These are phyloP conservation scores for Sclerotinia spermophila DNA, from an alignment of 2,329 filamentous ascomycete species.

Conservation along the genomic window DNA sequence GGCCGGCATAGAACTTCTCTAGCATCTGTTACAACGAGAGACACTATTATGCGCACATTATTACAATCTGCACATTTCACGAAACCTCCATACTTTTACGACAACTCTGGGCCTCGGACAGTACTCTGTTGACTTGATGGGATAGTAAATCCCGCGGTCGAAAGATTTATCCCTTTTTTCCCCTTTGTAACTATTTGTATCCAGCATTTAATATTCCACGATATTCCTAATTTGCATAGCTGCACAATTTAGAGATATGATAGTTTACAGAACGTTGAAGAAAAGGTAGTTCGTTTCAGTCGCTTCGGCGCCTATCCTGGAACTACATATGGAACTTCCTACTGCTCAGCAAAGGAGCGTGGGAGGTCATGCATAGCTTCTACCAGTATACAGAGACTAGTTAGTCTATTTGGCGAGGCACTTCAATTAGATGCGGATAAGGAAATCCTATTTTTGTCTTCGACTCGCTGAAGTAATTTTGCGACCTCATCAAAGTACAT, in stretches of 20 bases:
- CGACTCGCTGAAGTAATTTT: background rate
- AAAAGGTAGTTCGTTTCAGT: background rate
- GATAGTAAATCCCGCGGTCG: background rate
- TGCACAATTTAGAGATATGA: background rate
- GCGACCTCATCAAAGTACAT: conserved; percentile 1
- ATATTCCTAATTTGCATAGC: background rate
- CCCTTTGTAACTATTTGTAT: background rate
- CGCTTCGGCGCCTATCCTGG: background rate
- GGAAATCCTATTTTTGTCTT: background rate
- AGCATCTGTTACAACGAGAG: background rate
- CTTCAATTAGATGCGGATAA: background rate
- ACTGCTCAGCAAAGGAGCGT: background rate
- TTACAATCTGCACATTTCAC: background rate
- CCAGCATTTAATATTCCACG: background rate
- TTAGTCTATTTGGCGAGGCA: background rate
- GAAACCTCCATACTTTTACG: background rate
- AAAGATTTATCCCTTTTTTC: background rate
- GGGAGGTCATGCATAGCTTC: background rate
- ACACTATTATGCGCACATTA: background rate
- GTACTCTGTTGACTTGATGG: background rate
- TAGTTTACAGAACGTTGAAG: background rate
- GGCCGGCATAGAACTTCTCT: background rate
- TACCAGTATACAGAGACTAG: conserved; percentile 1
- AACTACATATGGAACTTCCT: background rate
- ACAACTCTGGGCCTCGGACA: too few species aligned